A percentile compares a stretch with the other conserved stretches of the same genome.
These are phyloP conservation scores for Saccharomycopsis javanensis DNA, from an alignment of 805 yeast species.

Conservation along the genomic window DNA sequence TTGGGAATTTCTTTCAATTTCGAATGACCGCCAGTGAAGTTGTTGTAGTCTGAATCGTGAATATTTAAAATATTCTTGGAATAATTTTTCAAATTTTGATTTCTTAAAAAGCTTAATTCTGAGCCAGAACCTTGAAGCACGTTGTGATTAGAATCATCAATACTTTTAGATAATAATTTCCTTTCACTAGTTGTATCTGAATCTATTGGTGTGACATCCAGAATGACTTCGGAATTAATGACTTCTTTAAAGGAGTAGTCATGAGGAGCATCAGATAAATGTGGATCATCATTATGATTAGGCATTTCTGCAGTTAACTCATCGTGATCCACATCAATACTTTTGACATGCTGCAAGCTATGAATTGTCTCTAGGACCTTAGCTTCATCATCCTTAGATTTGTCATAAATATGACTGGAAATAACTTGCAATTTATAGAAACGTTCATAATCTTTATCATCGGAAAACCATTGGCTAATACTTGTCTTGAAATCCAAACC, in stretches of 20 bases:
- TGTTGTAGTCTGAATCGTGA: slow-evolving; percentile 16
- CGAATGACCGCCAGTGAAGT: slow-evolving; percentile 15
- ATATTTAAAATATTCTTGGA: slow-evolving; percentile 15
- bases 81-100: slow-evolving; percentile 15
- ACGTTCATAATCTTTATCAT: slow-evolving; percentile 12
- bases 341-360: slow-evolving; percentile 9
- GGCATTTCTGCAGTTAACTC: slow-evolving; percentile 14
- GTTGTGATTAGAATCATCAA: background rate
- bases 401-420: slow-evolving; percentile 14
- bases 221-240: background rate
- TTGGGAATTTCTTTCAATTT: slow-evolving; percentile 14
- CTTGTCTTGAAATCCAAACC: slow-evolving; percentile 45
- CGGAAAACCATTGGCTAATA: slow-evolving; percentile 17
- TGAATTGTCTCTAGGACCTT: background rate
- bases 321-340: slow-evolving; percentile 9
- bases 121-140: background rate
- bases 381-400: background rate
- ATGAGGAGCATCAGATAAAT: slow-evolving; percentile 14
- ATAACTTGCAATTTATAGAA: slow-evolving; percentile 14
- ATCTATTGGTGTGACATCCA: no score
- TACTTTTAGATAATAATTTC: background rate
- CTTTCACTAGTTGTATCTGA: background rate
- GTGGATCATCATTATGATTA: slow-evolving; percentile 14
- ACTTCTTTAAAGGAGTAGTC: slow-evolving; percentile 14
- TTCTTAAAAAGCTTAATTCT: background rate